Conservation (phyloP, 2,329 filamentous ascomycete genomes). For the Fusarium siculi region DNA sequence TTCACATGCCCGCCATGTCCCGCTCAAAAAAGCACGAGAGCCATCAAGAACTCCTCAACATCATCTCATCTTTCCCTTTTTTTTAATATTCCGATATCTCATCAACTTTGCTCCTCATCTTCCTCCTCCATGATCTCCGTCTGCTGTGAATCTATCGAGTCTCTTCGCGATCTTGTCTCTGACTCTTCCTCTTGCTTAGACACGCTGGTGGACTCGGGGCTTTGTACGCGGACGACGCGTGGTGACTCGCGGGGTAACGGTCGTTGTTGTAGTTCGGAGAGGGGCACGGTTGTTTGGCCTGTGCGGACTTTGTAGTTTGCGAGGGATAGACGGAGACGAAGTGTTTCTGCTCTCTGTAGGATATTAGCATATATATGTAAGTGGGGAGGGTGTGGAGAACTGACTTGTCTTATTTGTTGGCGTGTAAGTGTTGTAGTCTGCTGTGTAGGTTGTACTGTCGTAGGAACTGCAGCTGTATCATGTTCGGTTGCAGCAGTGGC, state of each 20-base stretch:
- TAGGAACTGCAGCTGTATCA: slow-evolving; percentile 44
- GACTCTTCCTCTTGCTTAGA: slow-evolving; percentile 1
- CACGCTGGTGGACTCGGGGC: slow-evolving; percentile 22
- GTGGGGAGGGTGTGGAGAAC: not conserved
- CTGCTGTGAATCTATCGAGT: slow-evolving; percentile 30
- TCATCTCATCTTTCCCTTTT: slow-evolving; percentile 5
- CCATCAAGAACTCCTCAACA: slow-evolving; percentile 23
- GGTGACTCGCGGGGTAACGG: slow-evolving; percentile 43
- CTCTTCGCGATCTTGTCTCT: slow-evolving; percentile 16
- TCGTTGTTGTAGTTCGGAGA: slow-evolving; percentile 65
- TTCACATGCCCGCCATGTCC: slow-evolving; percentile 11
- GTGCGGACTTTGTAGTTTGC: slow-evolving; percentile 81
- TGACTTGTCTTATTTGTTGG: slow-evolving; percentile 64
- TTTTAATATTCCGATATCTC: not conserved
- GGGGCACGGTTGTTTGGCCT: slow-evolving; percentile 73
- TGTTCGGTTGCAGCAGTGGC: slow-evolving; percentile 62
- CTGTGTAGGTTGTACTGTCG: slow-evolving; percentile 16
- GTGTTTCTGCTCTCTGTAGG: slow-evolving; percentile 68
- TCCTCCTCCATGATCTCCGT: slow-evolving; percentile 25
- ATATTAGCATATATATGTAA: slow-evolving; percentile 3
- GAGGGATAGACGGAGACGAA: slow-evolving; percentile 75
- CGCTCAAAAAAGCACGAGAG: slow-evolving; percentile 7
- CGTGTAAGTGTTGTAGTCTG: slow-evolving; percentile 54
- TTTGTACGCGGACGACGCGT: slow-evolving; percentile 41
- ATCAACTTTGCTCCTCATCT: slow-evolving; percentile 7